A percentile compares a stretch with the other conserved stretches of the same genome.
phyloP scores from a whole-genome alignment of 345 rosid genomes.

The Lumnitzera littorea region DNA sequence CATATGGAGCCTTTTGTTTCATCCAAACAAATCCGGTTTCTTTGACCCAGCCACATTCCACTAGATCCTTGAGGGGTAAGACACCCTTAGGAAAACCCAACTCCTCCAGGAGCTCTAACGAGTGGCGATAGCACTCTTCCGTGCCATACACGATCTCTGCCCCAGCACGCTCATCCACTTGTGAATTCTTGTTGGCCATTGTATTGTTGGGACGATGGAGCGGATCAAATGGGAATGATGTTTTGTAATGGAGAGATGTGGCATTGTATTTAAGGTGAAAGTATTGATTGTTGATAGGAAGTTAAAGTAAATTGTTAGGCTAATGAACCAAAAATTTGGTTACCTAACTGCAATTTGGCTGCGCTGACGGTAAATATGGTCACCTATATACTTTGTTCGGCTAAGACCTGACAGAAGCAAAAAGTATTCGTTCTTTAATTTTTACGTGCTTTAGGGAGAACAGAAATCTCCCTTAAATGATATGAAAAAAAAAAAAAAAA shows the following conservation, averaged over 20 bases:
- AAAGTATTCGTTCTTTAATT: too few species aligned
- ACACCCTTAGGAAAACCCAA: conserved; percentile 90
- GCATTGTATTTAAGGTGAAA: neutral
- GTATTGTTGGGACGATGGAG: neutral
- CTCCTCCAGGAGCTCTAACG: conserved; percentile 66
- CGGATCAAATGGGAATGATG: neutral
- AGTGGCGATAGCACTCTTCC: conserved; percentile 55
- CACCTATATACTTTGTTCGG: too few species aligned
- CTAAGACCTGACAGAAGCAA: too few species aligned
- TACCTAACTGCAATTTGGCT: too few species aligned
- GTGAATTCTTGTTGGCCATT: neutral
- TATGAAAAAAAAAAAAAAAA: too few species aligned
- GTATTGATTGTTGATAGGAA: neutral
- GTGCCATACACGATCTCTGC: conserved; percentile 72
- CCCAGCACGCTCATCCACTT: conserved; percentile 41
- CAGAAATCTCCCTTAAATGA: too few species aligned
- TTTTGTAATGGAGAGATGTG: neutral
- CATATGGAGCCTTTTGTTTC: conserved; percentile 67
- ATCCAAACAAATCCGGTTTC: conserved; percentile 93
- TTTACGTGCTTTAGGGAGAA: too few species aligned
- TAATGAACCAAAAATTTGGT: neutral
- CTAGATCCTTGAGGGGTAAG: conserved; percentile 74
- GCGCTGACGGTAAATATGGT: too few species aligned
- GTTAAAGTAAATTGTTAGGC: conserved; percentile 12
- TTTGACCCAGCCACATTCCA: conserved; percentile 72